Evolutionary conservation across 768 basidiomycete species (phyloP).

Genomic region (Podaxis mareebaensis): DNA sequence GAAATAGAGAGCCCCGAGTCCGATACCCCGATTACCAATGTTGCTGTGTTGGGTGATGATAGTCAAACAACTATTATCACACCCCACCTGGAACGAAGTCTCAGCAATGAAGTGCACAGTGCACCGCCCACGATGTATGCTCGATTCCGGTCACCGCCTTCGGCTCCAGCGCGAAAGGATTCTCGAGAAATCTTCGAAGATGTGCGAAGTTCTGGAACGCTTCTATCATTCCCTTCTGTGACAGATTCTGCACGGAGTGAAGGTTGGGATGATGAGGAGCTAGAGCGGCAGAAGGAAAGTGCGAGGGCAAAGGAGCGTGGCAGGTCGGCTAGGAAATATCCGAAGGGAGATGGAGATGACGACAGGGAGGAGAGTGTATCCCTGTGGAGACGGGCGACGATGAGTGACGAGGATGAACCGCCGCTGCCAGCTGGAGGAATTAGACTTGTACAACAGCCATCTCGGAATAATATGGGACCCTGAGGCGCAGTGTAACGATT

Average conservation of each 20-base stretch:
- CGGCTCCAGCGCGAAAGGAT: slow-evolving; percentile 29
- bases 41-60: slow-evolving; percentile 13
- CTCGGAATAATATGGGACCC: background rate
- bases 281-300: slow-evolving; percentile 33
- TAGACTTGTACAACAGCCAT: slow-evolving; percentile 36
- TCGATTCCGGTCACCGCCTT: slow-evolving; percentile 25
- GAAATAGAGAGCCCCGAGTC: slow-evolving; percentile 23
- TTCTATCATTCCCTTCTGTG: slow-evolving; percentile 51
- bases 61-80: slow-evolving; percentile 33
- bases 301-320: slow-evolving; percentile 40
- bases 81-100: slow-evolving; percentile 24
- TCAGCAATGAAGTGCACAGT: slow-evolving; percentile 39
- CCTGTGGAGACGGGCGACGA: slow-evolving; percentile 40
- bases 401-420: slow-evolving; percentile 23
- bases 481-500: background rate
- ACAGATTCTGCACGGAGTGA: slow-evolving; percentile 49
- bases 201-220: slow-evolving; percentile 30
- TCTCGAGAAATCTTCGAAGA: slow-evolving; percentile 38
- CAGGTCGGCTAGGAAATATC: slow-evolving; percentile 46
- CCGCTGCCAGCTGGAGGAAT: slow-evolving; percentile 31
- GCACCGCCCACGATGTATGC: slow-evolving; percentile 46
- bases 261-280: slow-evolving; percentile 38
- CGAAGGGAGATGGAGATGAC: slow-evolving; percentile 48
- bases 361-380: slow-evolving; percentile 65
- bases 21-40: slow-evolving; percentile 3